Evolutionary conservation across 1,284 basidiomycete species (phyloP), one percentile per base, ranked within the genome.

Genomic region (Macrocystidia cucumis): DNA sequence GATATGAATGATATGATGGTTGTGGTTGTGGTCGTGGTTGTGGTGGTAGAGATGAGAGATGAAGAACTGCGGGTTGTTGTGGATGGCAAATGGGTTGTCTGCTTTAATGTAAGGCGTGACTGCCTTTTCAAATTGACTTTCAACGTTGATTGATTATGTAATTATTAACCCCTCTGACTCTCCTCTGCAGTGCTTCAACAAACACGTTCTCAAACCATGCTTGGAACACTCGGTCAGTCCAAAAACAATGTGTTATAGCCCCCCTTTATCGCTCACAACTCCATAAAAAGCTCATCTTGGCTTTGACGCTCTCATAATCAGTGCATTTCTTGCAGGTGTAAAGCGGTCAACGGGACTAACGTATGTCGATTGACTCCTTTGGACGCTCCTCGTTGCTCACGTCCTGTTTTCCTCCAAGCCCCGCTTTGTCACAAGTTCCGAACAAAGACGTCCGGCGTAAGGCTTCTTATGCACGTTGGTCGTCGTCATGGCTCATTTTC

Each of bases 391-490:
- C 12, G 25, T 20, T 4, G 19, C 32, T 33, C 23, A 27, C 39
- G 39, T 23, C 40, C 40, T 29, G 16, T 29, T 19, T 31, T 26
- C 13, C 31, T 13, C 25, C 9, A 36, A 87, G 83, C 14, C 84
- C 79, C 34, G 78, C 76, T 14, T 54, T 90, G 9, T 59, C 71
- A 1, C 72, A 74, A 49, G 77, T 90, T 1, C 78, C 81, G 6
- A 88, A 89, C 66, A 90, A 90, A 54, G 86, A 90, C 47, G 52
- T 88, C 21, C 75, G 86, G 26, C 78, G 86, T 89, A 54, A 60
- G 85, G 73, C n/a, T 34, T 21, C 26, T 37, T 23, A 4, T 30
- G 29, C 13, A 17, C 23, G 23, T 34, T 29, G 8, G 12, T 29
- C n/a, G n/a, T n/a, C n/a, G 37, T 18, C 18, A 17, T 17, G 17